Evolutionary conservation across 441 rosid genomes (phyloP), one percentile per base, ranked within the genome.

Genomic region (Eutrema salsugineum): DNA sequence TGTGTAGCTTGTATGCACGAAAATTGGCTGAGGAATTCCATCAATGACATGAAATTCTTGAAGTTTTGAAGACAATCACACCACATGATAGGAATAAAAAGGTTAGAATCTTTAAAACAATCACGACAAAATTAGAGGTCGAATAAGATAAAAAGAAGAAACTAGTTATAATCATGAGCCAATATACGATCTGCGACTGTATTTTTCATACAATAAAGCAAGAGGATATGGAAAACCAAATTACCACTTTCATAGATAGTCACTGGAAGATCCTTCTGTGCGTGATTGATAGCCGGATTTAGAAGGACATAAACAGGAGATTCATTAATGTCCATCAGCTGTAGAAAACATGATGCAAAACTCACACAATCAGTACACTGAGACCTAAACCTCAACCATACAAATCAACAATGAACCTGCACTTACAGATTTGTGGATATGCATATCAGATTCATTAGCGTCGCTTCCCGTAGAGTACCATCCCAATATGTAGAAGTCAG

Each of bases 291-390:
- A 6, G 84, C 75, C 36, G 98, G 96, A 82, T 93, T 91, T 42
- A 93, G 86, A 46, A 93, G 90, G 49, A 91, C 90, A 78, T 89
- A 91, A 47, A 93, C 90, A 63, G 97, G 98, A 73, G 90, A 91
- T 79, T 91, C 98, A 62, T 93, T 93, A 70, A 91, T 88, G 79
- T 93, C 98, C 96, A 93, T 91, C 82, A 93, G 63, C 98, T 93
- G 92, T 66, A 43, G 10, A 53, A 16, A 20, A 63, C 69, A 64
- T 12, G 27, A 62, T 16, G 11, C n/a, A 17, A 62, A 46, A 70
- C 39, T 30, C 53, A 55, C 19, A 68, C 3, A 48, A 63, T 63
- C 57, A 35, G 12, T n/a, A 40, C n/a, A 43, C n/a, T 10, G 19
- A 73, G 30, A 20, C 54, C 53, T 36, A 57, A 27, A 43, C 43